Percentiles rank a stretch among this genome's conserved stretches.
These are phyloP conservation scores for Striga asiatica DNA, from an alignment of 257 asterid genomes.

Conservation along the genomic window DNA sequence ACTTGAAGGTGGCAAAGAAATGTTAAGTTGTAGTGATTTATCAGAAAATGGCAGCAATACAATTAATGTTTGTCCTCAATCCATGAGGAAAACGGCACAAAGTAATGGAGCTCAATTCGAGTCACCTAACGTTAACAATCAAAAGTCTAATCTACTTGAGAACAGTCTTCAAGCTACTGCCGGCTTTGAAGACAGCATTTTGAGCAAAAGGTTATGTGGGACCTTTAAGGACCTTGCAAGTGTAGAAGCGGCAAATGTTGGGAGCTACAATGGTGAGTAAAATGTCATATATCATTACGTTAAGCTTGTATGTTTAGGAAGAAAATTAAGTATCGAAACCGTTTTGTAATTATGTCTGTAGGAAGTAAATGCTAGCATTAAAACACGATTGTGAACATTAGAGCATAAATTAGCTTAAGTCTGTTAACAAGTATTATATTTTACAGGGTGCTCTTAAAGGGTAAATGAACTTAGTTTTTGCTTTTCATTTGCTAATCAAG, in stretches of 20 bases:
- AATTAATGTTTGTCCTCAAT: neutral
- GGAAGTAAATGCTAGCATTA: neutral
- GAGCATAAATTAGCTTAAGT: neutral
- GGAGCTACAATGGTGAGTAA: slow-evolving; percentile 1
- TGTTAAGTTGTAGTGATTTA: slow-evolving; percentile 10
- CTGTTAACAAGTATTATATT: too few relatives aligned
- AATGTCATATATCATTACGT: neutral
- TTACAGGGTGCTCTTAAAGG: neutral
- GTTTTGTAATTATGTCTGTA: too few relatives aligned
- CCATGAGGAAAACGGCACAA: slow-evolving; percentile 8
- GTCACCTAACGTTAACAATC: slow-evolving; percentile 11
- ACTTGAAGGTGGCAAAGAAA: slow-evolving; percentile 10
- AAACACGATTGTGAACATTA: neutral
- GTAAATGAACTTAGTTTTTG: neutral
- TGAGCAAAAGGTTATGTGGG: slow-evolving; percentile 4
- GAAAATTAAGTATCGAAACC: too few relatives aligned
- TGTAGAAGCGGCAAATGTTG: slow-evolving; percentile 8
- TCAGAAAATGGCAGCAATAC: slow-evolving; percentile 1
- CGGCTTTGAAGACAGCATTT: slow-evolving; percentile 6
- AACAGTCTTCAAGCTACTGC: neutral
- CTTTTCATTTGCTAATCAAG: neutral
- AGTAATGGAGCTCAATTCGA: slow-evolving; percentile 12
- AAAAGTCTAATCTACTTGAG: neutral
- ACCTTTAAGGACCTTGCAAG: neutral
- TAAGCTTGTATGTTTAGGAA: neutral